phyloP scores from a whole-genome alignment of 208 protist genomes.

The Trypanosomatidae sp. region DNA sequence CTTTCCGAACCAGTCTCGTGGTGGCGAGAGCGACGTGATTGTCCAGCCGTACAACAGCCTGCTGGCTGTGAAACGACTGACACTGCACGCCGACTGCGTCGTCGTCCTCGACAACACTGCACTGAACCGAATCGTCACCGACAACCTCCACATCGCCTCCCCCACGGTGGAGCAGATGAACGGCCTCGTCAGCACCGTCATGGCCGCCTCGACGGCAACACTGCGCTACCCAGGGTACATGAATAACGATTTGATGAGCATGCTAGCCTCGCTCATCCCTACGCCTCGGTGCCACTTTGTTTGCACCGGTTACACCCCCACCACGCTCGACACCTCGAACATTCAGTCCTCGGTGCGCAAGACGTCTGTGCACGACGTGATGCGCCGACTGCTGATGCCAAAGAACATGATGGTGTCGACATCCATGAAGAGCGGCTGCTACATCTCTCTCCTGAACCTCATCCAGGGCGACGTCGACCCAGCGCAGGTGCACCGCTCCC shows the following conservation, averaged over 20 bases:
- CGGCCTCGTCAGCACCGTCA: slow-evolving; percentile 98
- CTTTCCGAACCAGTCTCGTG: slow-evolving; percentile 94
- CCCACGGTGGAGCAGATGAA: slow-evolving; percentile 98
- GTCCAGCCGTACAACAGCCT: slow-evolving; percentile 99
- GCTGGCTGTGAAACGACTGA: slow-evolving; percentile 99
- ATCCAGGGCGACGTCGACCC: slow-evolving; percentile 99
- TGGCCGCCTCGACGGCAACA: slow-evolving; percentile 98
- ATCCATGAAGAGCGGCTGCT: slow-evolving; percentile 95
- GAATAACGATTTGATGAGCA: slow-evolving; percentile 97
- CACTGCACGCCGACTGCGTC: slow-evolving; percentile 96
- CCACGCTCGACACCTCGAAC: slow-evolving; percentile 91
- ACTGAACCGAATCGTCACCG: slow-evolving; percentile 97
- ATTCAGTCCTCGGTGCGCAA: slow-evolving; percentile 95
- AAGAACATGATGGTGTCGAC: slow-evolving; percentile 99
- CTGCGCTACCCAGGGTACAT: slow-evolving; percentile 99
- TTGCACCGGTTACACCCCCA: slow-evolving; percentile 99
- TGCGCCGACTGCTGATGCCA: slow-evolving; percentile 98
- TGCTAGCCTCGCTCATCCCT: slow-evolving; percentile 98
- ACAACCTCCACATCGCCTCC: slow-evolving; percentile 95
- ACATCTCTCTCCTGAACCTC: slow-evolving; percentile 99
- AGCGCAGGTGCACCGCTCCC: slow-evolving; percentile 98
- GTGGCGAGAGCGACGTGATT: slow-evolving; percentile 95
- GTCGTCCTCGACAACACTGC: slow-evolving; percentile 99
- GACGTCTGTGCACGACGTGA: slow-evolving; percentile 99
- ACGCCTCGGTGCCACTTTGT: slow-evolving; percentile 99